These are phyloP conservation scores for Aspergillus arachidicola DNA, from an alignment of 2,329 filamentous ascomycete genomes.

Conservation along the genomic window DNA sequence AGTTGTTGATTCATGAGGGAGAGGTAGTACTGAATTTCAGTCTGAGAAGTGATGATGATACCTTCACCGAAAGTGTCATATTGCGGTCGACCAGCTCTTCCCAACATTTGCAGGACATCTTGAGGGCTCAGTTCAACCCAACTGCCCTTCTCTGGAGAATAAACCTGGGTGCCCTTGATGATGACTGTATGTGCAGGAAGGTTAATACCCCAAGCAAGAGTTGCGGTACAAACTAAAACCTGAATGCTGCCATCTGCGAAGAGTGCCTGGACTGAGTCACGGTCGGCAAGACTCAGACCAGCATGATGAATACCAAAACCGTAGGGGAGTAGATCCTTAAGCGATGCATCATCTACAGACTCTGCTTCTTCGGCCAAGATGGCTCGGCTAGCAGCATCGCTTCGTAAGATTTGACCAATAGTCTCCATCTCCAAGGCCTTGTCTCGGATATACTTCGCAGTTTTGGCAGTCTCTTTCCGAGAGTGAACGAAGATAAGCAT, in stretches of 20 bases:
- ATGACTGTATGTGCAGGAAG: slow-evolving; percentile 96
- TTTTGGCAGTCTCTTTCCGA: slow-evolving; percentile 96
- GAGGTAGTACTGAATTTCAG: slow-evolving; percentile 95
- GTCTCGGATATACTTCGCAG: slow-evolving; percentile 91
- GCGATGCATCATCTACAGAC: slow-evolving; percentile 77
- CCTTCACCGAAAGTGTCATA: slow-evolving; percentile 98
- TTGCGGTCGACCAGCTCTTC: slow-evolving; percentile 92
- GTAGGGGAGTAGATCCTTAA: slow-evolving; percentile 93
- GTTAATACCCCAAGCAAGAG: slow-evolving; percentile 99
- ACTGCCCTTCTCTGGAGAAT: slow-evolving; percentile 96
- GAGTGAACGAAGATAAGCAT: slow-evolving; percentile 99
- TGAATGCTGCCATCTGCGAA: slow-evolving; percentile 91
- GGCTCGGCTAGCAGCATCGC: slow-evolving; percentile 87
- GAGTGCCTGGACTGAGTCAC: slow-evolving; percentile 91
- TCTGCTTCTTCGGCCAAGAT: slow-evolving; percentile 84
- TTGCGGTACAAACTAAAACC: slow-evolving; percentile 95
- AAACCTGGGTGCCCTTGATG: slow-evolving; percentile 97
- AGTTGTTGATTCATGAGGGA: slow-evolving; percentile 96
- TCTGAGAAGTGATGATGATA: slow-evolving; percentile 96
- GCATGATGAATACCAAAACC: slow-evolving; percentile 98
- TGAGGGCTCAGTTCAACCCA: slow-evolving; percentile 98
- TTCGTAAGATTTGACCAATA: slow-evolving; percentile 91
- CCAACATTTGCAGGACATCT: slow-evolving; percentile 97
- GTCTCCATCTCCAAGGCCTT: slow-evolving; percentile 97
- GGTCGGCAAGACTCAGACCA: slow-evolving; percentile 93